A percentile compares a stretch with the other conserved stretches of the same genome.
phyloP scores from a whole-genome alignment of 2,329 filamentous ascomycete species.

The Anthostomella pinea region DNA sequence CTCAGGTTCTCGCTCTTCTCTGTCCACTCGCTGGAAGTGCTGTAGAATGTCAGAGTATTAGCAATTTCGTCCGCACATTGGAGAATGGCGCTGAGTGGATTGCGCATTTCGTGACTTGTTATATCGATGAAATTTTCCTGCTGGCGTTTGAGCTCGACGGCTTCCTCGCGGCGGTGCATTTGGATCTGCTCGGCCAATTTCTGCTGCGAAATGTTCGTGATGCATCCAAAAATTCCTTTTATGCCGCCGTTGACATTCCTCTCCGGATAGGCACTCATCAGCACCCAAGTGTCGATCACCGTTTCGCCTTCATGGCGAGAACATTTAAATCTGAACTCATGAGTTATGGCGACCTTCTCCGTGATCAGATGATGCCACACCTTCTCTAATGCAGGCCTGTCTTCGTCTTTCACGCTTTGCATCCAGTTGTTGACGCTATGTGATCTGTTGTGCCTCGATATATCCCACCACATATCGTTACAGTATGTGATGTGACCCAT shows the following conservation, averaged over 20 bases:
- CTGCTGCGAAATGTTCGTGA: conserved; percentile 82
- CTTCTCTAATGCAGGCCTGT: conserved; percentile 54
- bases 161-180: conserved; percentile 73
- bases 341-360: conserved; percentile 61
- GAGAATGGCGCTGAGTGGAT: conserved; percentile 70
- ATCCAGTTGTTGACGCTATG: conserved; percentile 66
- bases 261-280: conserved; percentile 75
- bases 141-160: conserved; percentile 73
- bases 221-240: conserved; percentile 74
- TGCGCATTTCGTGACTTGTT: conserved; percentile 73
- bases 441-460: conserved; percentile 63
- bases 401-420: conserved; percentile 66
- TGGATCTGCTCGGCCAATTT: conserved; percentile 83
- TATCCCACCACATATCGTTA: conserved; percentile 76
- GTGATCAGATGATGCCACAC: conserved; percentile 63
- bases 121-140: conserved; percentile 73
- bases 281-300: conserved; percentile 68
- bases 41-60: conserved; percentile 45
- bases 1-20: conserved; percentile 44
- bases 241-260: conserved; percentile 60
- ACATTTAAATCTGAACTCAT: conserved; percentile 74
- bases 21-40: conserved; percentile 33
- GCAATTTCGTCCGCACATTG: conserved; percentile 75
- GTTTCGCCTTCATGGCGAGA: conserved; percentile 60
- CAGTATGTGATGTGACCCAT: conserved; percentile 71